Evolutionary conservation across 352 stramenopile genomes (phyloP), one percentile per base, ranked within the genome.

Genomic region (Lagenidium sp.): DNA sequence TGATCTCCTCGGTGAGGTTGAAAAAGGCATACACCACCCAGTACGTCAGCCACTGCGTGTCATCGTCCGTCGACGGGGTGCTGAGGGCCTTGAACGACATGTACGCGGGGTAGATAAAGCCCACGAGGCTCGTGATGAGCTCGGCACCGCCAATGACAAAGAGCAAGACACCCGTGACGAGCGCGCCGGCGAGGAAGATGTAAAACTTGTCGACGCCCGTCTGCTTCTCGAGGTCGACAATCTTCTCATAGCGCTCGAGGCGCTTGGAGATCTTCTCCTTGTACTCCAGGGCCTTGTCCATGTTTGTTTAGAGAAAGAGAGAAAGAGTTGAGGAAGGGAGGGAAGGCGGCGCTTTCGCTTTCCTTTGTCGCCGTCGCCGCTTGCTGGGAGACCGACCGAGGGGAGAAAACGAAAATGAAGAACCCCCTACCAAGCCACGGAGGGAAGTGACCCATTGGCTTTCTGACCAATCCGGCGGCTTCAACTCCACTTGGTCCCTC

Each of bases 1-100:
- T 90, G 50, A 90, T 47, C 42, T 77, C 68, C 59, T 98, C 95
- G 15, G 97, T 94, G 41, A 98, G 82, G 52, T 88, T 97, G 61
- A 98, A 98, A 59, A 97, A 95, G 22, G 91, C 74, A 68, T 97
- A 98, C 23, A 98, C 84, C 50, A 98, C 85, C 82, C 82, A 95
- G 65, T 95, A 95, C 13, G 80, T 91, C 34, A 95, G 68, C 82
- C 82, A 95, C 68, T 91, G 77, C 28, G 79, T 94, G 66, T 94
- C 80, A 31, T 94, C 82, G 7, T 67, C 58, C 31, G 75, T 73
- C 45, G 47, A 57, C 15, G 70, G 57, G 42, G 76, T 86, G 61
- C 76, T 87, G 13, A 94, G 77, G 34, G 82, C 82, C 70, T 93
- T 93, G 65, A 95, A 94, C 29, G 76, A 91, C 67, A 75, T 69